Base-by-base conservation (phyloP, 176 grass and related monocot genomes). In the Guadua angustifolia region DNA sequence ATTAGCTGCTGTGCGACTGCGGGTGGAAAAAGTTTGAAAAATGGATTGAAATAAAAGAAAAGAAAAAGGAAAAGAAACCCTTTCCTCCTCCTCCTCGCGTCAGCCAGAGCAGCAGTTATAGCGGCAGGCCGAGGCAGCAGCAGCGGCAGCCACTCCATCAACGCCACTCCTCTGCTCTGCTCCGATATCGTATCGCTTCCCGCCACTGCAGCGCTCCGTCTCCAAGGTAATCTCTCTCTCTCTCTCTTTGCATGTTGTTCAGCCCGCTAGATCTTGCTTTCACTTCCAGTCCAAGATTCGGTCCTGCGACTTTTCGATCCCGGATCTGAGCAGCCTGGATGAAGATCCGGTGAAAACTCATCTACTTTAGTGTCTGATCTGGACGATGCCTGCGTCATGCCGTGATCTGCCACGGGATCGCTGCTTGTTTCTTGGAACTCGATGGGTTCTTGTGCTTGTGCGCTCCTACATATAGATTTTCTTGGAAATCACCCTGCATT, bases 341-440 rank as follows among this genome's bases (percentile, higher is more conserved):
- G 5, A 65, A 76, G 79, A 81, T 87, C 78, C 78, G 53, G 53
- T 6, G 32, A n/a, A 44, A 77, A 44, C 9, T 72, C 16, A 7
- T 35, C 3, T 74, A 9, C 42, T 73, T 22, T 19, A 17, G 13
- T 55, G 66, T 10, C 69, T 22, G 55, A 21, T 46, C 69, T 16
- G 26, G 24, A 74, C 53, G 53, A 56, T 56, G 53, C 19, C 35
- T 2, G 24, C 8, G 4, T 5, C 9, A 4, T n/a, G 18, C 66
- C 7, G 36, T 43, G 33, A 36, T 58, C 46, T 33, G 51, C 74
- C 21, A 29, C 35, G 46, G 19, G 21, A 24, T 62, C 1, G 17
- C 11, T 40, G 13, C 44, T 26, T 55, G 36, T 8, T 57, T 18
- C 13, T 82, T 36, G 33, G 29, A 64, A 16, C 61, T 64, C 26